Evolutionary conservation across 208 protist genomes (phyloP).

Genomic region (Crithidia expoeki): DNA sequence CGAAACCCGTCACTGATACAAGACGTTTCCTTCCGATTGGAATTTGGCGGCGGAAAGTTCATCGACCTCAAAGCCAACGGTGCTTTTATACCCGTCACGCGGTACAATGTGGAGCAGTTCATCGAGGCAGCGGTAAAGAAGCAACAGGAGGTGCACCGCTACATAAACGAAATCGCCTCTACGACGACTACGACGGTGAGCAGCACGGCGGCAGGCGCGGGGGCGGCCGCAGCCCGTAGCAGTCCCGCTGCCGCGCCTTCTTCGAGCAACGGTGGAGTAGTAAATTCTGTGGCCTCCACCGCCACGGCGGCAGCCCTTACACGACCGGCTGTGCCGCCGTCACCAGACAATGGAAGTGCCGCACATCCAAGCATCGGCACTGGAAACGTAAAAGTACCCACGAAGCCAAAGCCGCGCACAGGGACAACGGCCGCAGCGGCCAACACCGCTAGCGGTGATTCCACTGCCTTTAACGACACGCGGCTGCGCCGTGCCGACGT

Average conservation of each 20-base stretch:
- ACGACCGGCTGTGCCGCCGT: not conserved
- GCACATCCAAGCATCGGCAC: no score
- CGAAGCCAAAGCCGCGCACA: constrained; percentile 12
- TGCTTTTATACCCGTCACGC: constrained; percentile 33
- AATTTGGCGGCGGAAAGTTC: constrained; percentile 19
- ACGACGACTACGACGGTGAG: constrained; percentile 8
- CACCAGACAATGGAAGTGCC: not conserved
- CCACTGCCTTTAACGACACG: constrained; percentile 10
- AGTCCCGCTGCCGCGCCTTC: not conserved
- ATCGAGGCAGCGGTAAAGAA: constrained; percentile 25
- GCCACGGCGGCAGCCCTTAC: not conserved
- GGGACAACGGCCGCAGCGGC: not conserved
- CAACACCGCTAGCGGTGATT: not conserved
- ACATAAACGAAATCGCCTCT: constrained; percentile 35
- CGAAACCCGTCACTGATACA: constrained; percentile 24
- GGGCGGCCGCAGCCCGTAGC: not conserved
- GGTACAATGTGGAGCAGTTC: constrained; percentile 49
- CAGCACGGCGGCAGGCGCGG: not conserved
- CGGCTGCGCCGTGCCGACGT: constrained; percentile 21
- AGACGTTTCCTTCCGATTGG: constrained; percentile 34
- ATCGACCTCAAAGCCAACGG: constrained; percentile 41
- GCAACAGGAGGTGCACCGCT: constrained; percentile 36
- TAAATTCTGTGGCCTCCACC: no score
- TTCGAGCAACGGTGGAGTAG: not conserved
- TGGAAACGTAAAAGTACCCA: not conserved